These are phyloP conservation scores for Arthrocladium fulminans DNA, from an alignment of 2,329 filamentous ascomycete species.

Conservation along the genomic window DNA sequence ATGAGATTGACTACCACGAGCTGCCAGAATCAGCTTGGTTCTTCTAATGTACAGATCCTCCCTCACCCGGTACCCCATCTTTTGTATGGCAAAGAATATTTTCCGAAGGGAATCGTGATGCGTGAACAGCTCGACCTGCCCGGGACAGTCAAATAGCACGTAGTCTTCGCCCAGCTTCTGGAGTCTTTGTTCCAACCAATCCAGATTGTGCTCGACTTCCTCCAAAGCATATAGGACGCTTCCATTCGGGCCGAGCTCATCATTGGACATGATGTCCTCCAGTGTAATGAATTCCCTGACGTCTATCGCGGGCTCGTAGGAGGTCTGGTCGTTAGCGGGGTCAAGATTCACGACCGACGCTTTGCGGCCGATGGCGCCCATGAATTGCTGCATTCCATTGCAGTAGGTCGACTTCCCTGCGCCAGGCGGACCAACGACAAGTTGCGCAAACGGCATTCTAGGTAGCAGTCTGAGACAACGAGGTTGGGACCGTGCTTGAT, in stretches of 20 bases:
- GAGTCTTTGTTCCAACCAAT: constrained; percentile 78
- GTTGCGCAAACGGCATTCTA: constrained; percentile 56
- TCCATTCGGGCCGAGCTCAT: constrained; percentile 84
- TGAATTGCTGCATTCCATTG: constrained; percentile 98
- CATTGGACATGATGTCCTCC: constrained; percentile 90
- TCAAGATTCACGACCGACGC: constrained; percentile 95
- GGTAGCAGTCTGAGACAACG: not conserved
- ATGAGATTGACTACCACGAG: constrained; percentile 88
- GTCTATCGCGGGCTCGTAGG: constrained; percentile 81
- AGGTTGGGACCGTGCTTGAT: too few relatives aligned
- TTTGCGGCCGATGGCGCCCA: constrained; percentile 87
- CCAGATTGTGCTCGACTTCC: constrained; percentile 86
- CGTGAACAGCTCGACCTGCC: constrained; percentile 94
- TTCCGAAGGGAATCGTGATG: constrained; percentile 87
- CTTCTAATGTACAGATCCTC: constrained; percentile 14
- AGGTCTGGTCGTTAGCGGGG: constrained; percentile 88
- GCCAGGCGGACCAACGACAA: constrained; percentile 88
- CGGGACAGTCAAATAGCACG: constrained; percentile 88
- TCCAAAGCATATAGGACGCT: constrained; percentile 89
- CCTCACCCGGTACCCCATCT: constrained; percentile 80
- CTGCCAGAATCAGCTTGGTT: constrained; percentile 42
- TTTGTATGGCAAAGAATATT: constrained; percentile 84
- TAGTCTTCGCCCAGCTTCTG: constrained; percentile 81
- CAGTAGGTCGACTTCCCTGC: constrained; percentile 96
- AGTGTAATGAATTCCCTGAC: constrained; percentile 81